Evolutionary conservation across 2,329 filamentous ascomycete genomes (phyloP).

Genomic region (Claviceps africana): DNA sequence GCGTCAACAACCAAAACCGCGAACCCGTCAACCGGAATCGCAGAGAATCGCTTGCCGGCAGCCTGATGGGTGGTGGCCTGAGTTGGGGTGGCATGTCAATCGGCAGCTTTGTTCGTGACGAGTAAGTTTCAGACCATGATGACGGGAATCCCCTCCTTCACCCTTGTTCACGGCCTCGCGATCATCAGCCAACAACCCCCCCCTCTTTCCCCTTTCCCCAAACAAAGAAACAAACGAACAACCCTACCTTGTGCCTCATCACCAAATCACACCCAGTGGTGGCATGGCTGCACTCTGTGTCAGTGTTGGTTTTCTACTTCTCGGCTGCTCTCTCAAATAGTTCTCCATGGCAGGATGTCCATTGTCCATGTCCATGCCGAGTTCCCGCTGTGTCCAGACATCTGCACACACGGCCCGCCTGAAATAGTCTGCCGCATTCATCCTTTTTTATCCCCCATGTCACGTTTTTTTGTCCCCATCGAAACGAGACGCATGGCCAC

Average conservation of each 20-base stretch:
- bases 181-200: no score
- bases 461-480: no score
- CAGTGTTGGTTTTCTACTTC: not conserved
- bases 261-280: not conserved
- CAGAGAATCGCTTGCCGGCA: constrained; percentile 49
- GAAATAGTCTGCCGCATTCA: no score
- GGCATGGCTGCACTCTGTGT: constrained; percentile 7
- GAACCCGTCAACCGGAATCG: constrained; percentile 42
- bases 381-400: not conserved
- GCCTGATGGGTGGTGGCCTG: constrained; percentile 70
- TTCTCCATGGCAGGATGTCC: not conserved
- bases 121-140: constrained; percentile 50
- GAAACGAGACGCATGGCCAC: no score
- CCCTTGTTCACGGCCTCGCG: not conserved
- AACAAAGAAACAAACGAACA: no score
- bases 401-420: no score
- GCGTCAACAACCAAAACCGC: constrained; percentile 50
- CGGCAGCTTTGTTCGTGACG: constrained; percentile 92
- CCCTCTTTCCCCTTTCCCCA: no score
- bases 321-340: not conserved
- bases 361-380: no score
- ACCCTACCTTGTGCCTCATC: no score
- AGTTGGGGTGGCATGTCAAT: constrained; percentile 96
- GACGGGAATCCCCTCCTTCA: not conserved
- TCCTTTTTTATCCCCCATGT: not conserved